Evolutionary conservation across 2,329 filamentous ascomycete genomes (phyloP).

Genomic region (Truncatella angustata): DNA sequence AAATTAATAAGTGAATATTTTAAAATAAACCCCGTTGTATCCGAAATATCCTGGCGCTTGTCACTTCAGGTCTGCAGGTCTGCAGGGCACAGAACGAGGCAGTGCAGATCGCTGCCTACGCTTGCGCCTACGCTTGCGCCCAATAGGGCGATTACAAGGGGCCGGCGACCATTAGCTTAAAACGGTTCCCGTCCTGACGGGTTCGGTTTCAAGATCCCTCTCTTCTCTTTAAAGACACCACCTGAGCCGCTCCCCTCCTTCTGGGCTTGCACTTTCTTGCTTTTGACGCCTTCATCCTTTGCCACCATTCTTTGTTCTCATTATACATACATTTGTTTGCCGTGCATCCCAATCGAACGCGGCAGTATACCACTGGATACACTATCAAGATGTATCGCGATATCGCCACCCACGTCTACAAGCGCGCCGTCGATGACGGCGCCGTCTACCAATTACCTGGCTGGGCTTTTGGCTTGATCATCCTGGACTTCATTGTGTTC

Average conservation of each 20-base stretch:
- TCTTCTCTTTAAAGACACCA: not conserved
- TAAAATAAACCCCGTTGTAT: not conserved
- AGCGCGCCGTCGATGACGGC: slow-evolving; percentile 32
- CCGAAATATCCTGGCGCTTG: not conserved
- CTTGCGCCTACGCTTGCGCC: not conserved
- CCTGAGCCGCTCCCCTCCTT: not conserved
- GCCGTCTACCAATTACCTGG: slow-evolving; percentile 31
- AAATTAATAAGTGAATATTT: no score
- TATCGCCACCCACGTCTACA: slow-evolving; percentile 31
- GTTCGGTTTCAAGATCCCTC: not conserved
- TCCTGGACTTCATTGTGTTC: slow-evolving; percentile 42
- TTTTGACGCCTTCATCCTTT: slow-evolving; percentile 3
- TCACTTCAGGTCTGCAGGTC: not conserved
- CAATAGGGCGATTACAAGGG: not conserved
- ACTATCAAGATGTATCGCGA: slow-evolving; percentile 28
- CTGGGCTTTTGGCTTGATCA: slow-evolving; percentile 39
- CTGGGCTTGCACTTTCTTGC: not conserved
- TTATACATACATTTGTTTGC: no score
- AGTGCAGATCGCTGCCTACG: slow-evolving; percentile 1
- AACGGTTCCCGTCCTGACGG: not conserved
- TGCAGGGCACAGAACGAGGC: not conserved
- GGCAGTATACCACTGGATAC: not conserved
- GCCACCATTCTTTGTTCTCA: not conserved
- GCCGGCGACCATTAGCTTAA: not conserved
- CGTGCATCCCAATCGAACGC: no score